Evolutionary conservation across 2,329 filamentous ascomycete genomes (phyloP), one percentile per base, ranked within the genome.

Genomic region (Clathrospora elynae): DNA sequence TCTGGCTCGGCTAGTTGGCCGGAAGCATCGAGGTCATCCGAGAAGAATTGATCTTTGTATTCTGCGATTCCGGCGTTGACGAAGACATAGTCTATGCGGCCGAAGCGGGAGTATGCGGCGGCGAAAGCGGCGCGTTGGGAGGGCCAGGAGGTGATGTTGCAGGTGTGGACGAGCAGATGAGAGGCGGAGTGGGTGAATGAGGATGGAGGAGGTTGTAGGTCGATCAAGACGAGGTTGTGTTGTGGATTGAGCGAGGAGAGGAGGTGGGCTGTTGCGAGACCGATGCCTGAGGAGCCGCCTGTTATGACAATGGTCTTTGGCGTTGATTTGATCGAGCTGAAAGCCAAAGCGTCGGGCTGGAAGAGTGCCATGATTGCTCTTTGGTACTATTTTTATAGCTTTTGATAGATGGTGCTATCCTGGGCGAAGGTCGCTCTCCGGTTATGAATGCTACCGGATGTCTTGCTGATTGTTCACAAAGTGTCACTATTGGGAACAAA

Each of bases 1-100:
- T 77, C 73, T 7, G 75, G 75, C 56, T 75, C 74, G 31, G 65
- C 64, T n/a, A 78, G 56, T 44, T 73, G 55, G 0, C 75, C 75
- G 4, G 66, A 40, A 0, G 28, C 44, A 35, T 77, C 74, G 4
- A 73, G 35, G 6, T 71, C 64, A 35, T 77, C 74, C 4, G 66
- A 71, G 65, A 77, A 78, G 59, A 78, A 76, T 48, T 78, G 75
- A 32, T 78, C 75, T 26, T 66, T 66, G 34, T 74, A 67, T 49
- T 78, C 76, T 18, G 72, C 67, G 16, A 78, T 73, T 0, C 76
- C 76, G 4, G 76, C 75, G 37, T 78, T 78, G 32, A 77, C 72
- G 49, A 76, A 78, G 10, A 78, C 74, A 25, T 62, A 64, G 38
- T 75, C 73, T 28, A 78, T 72, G 7, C 66, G 61, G 5, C 71